Percentiles rank a stretch among this genome's conserved stretches.
Evolutionary conservation across 2,329 filamentous ascomycete genomes (phyloP).

Genomic region (Aspergillus latus): DNA sequence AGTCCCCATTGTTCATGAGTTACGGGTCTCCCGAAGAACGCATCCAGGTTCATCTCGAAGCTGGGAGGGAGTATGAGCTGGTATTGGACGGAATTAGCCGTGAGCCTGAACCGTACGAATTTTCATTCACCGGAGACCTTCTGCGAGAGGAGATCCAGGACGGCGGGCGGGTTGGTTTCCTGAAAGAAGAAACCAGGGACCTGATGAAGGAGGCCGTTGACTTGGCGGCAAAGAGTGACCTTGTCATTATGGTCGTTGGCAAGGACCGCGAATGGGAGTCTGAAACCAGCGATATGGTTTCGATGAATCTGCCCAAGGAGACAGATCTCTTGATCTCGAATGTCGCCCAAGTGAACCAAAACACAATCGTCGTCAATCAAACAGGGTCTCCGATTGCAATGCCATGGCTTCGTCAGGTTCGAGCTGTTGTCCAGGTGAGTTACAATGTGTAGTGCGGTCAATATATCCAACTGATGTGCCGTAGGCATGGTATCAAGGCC

Average conservation of each 20-base stretch:
- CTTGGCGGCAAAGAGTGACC: background rate
- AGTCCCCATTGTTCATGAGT: constrained; percentile 1
- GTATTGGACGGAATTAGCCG: background rate
- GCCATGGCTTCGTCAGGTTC: constrained; percentile 5
- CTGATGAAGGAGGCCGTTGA: background rate
- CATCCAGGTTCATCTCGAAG: background rate
- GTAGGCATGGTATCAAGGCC: constrained; percentile 3
- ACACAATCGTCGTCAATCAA: constrained; percentile 1
- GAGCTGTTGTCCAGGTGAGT: background rate
- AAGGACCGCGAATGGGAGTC: constrained; percentile 5
- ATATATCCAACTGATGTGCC: background rate
- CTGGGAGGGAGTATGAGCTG: constrained; percentile 1
- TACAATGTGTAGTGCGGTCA: background rate
- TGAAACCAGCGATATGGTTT: background rate
- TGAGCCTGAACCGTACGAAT: constrained; percentile 2
- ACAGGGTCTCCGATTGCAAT: constrained; percentile 3
- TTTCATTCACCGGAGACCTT: background rate
- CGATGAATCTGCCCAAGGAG: background rate
- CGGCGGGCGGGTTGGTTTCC: background rate
- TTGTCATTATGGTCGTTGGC: background rate
- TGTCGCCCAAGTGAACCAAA: background rate
- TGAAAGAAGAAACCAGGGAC: background rate
- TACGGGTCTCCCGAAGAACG: background rate
- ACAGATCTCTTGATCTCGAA: background rate
- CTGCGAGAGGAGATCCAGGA: constrained; percentile 4